phyloP scores from a whole-genome alignment of 176 grass and related monocot genomes.

The Bolboschoenus planiculmis region DNA sequence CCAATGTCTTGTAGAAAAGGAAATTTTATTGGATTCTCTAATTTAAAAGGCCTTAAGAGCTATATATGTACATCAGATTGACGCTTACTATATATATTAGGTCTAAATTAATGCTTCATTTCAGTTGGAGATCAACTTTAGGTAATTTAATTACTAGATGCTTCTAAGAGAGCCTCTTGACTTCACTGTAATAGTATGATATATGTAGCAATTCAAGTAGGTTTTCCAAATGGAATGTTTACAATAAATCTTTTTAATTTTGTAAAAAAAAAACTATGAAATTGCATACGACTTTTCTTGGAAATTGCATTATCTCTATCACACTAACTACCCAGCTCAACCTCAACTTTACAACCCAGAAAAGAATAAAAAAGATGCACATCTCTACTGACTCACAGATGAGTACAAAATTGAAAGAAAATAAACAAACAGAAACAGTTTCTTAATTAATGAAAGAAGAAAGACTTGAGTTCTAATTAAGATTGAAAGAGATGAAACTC shows the following conservation, averaged over 20 bases:
- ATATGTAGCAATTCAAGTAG: too few relatives aligned
- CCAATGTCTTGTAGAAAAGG: not conserved
- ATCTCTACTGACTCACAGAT: conserved; percentile 9
- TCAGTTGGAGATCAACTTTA: not conserved
- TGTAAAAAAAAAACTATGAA: not conserved
- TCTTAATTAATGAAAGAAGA: conserved; percentile 20
- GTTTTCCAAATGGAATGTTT: too few relatives aligned
- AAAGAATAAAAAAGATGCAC: not conserved
- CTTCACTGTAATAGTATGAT: too few relatives aligned
- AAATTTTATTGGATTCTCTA: not conserved
- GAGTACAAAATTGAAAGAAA: conserved; percentile 17
- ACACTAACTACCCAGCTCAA: not conserved
- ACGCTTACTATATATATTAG: not conserved
- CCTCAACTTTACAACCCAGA: not conserved
- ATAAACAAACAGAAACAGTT: conserved; percentile 1
- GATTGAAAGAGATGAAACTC: not conserved
- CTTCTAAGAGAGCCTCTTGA: too few relatives aligned
- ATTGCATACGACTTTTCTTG: not conserved
- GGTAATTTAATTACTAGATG: too few relatives aligned
- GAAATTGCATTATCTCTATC: not conserved
- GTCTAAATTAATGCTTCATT: not conserved
- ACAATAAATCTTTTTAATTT: too few relatives aligned
- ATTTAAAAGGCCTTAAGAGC: not conserved
- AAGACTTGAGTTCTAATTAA: not conserved
- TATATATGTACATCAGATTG: not conserved